Conservation (phyloP, 768 basidiomycete genomes). For the Serendipita vermifera region DNA sequence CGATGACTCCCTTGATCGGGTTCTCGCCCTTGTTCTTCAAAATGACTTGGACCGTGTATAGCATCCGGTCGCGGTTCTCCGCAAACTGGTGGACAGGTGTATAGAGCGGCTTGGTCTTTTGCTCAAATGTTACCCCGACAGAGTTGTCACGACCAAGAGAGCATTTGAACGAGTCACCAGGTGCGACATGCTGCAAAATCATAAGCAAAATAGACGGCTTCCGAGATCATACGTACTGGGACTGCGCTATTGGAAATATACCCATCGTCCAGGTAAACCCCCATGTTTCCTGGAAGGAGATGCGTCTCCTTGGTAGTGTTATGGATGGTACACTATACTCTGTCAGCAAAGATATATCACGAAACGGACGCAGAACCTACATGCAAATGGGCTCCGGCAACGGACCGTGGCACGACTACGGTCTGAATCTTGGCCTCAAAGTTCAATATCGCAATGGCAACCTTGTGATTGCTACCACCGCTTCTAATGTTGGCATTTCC, state of each 20-base stretch:
- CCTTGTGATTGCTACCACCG: background rate
- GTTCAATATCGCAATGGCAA: background rate
- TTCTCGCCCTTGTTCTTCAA: background rate
- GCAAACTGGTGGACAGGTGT: background rate
- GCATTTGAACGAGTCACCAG: background rate
- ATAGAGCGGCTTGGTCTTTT: background rate
- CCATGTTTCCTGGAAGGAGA: background rate
- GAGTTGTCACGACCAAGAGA: constrained; percentile 7
- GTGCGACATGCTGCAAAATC: background rate
- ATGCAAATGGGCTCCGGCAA: background rate
- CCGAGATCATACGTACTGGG: background rate
- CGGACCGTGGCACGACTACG: background rate
- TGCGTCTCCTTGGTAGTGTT: constrained; percentile 1
- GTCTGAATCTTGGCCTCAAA: background rate
- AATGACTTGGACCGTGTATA: background rate
- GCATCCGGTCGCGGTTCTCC: background rate
- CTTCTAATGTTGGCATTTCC: constrained; percentile 1
- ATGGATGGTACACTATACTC: background rate
- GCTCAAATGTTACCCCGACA: background rate
- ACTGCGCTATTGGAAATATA: background rate
- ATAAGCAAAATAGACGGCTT: background rate
- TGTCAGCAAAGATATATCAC: background rate
- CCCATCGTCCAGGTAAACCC: constrained; percentile 4
- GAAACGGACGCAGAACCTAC: background rate
- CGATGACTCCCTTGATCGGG: background rate